Conservation (phyloP, 2,329 filamentous ascomycete genomes). For the Botrytis fabae region DNA sequence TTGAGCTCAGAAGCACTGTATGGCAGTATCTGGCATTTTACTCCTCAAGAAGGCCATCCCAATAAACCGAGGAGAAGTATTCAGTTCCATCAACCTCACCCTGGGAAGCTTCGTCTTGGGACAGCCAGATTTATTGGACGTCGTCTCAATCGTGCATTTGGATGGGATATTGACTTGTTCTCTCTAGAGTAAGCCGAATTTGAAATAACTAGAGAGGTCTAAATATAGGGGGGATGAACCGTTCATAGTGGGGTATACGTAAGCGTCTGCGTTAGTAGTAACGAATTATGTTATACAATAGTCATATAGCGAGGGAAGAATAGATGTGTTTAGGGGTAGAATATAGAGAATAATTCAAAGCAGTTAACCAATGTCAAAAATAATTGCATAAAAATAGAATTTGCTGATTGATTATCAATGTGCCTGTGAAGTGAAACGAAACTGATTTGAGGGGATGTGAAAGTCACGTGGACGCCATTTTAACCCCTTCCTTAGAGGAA, state of each 20-base stretch:
- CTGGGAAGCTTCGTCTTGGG: background rate
- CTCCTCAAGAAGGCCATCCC: background rate
- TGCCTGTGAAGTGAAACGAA: background rate
- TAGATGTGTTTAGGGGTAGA: background rate
- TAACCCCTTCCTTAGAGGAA: background rate
- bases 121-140: background rate
- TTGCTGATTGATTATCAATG: background rate
- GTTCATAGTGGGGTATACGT: background rate
- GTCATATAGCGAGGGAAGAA: background rate
- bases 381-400: rapidly evolving
- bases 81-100: constrained; percentile 9
- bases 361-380: background rate
- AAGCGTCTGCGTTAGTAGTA: background rate
- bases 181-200: no score
- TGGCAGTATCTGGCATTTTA: constrained; percentile 6
- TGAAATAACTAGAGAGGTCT: background rate
- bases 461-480: background rate
- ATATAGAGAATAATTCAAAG: background rate
- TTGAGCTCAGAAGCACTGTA: background rate
- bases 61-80: background rate
- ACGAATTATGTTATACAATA: background rate
- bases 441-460: background rate
- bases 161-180: background rate
- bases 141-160: background rate
- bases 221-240: background rate